Evolutionary conservation across 2,329 filamentous ascomycete genomes (phyloP), one percentile per base, ranked within the genome.

Genomic region (Akanthomyces lecanii): DNA sequence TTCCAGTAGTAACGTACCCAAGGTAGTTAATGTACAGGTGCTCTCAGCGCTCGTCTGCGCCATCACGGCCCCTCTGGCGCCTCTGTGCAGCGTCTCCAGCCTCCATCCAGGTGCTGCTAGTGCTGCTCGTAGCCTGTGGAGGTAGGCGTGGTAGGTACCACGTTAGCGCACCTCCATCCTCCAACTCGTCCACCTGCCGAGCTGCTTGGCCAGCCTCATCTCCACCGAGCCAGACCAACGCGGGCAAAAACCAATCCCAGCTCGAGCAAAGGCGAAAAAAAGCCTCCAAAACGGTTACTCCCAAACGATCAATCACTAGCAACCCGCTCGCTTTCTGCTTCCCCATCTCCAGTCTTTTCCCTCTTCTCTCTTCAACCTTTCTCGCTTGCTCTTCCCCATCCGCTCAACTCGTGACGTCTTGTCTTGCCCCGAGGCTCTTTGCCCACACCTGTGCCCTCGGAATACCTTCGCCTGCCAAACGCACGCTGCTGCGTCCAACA

Each of bases 331-430:
- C 40, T 8, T 33, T 38, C 56, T 47, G 23, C 7, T 44, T 45
- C 58, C 47, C 58, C 58, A 61, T 61, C 47, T 53, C 58, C 58
- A 53, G n/a, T 59, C 53, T 38, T 40, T 40, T 36, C 10, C 52
- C 54, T 33, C 28, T 30, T 23, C 54, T 54, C 23, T 47, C n/a
- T 47, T 47, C 54, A 47, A 23, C 40, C 3, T 47, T 44, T 45
- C 33, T 38, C 21, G 23, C 30, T 38, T 33, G 33, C 57, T 16
- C 33, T 47, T 11, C 21, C 50, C 16, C 33, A 33, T 28, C 28
- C 42, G n/a, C 42, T 40, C 42, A 59, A 59, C 56, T 42, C 57
- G 38, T 51, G 23, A 18, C 18, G 44, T 25, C 44, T 47, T 21
- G 28, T 48, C 21, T 51, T 50, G 30, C 47, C 33, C 55, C 55